Conservation (phyloP, 495 filamentous ascomycete species). For the Penicillium egyptiacum region DNA sequence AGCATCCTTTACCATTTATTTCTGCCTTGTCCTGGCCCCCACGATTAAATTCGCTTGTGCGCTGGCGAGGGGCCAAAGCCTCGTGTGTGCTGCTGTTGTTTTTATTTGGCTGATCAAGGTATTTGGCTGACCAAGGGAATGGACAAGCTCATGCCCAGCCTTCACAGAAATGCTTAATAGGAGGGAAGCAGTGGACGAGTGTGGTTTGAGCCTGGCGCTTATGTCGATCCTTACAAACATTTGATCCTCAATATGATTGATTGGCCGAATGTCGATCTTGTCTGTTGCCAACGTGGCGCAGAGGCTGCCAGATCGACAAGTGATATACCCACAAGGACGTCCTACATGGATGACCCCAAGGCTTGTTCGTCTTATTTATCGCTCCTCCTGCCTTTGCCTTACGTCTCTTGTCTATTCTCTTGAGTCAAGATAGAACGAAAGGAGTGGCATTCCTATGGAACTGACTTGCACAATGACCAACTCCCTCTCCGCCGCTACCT, state of each 20-base stretch:
- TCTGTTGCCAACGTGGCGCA: not conserved
- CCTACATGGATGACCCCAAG: slow-evolving; percentile 14
- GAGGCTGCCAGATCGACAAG: not conserved
- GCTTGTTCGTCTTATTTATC: not conserved
- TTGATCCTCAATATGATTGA: too few relatives aligned
- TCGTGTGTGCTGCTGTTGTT: not conserved
- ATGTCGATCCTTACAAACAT: too few relatives aligned
- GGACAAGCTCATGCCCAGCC: not conserved
- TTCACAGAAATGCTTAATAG: not conserved
- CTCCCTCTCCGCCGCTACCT: slow-evolving; percentile 32
- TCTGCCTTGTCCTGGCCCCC: not conserved
- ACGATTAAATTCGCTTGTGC: not conserved
- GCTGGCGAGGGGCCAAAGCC: not conserved
- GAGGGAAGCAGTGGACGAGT: not conserved
- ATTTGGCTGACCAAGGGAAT: not conserved
- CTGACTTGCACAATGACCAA: slow-evolving; percentile 17
- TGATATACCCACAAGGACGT: not conserved
- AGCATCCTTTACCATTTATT: not conserved
- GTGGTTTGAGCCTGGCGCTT: not conserved
- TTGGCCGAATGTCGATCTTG: not conserved
- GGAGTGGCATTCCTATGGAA: not conserved
- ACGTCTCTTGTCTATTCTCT: not conserved
- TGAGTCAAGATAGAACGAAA: not conserved
- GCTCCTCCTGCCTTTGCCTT: not conserved
- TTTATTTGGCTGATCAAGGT: too few relatives aligned